These are phyloP conservation scores for Cephaloascus fragrans DNA, from an alignment of 805 yeast genomes.

Conservation along the genomic window DNA sequence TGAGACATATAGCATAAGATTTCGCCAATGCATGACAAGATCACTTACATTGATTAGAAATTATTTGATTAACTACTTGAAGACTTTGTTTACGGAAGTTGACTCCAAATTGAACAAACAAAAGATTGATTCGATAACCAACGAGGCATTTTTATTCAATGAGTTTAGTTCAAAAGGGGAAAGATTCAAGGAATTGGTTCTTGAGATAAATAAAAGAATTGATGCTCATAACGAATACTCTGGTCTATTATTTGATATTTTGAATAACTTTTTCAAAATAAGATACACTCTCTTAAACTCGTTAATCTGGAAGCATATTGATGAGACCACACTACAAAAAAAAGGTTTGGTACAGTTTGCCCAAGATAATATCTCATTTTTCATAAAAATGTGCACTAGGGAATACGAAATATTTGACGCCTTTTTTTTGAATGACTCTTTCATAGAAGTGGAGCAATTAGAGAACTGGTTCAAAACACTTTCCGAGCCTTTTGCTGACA, in stretches of 20 bases:
- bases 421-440: conserved; percentile 32
- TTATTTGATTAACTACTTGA: conserved; percentile 41
- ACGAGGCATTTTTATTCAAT: conserved; percentile 57
- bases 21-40: conserved; percentile 76
- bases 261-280: conserved; percentile 48
- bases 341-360: conserved; percentile 46
- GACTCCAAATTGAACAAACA: conserved; percentile 8
- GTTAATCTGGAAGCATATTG: conserved; percentile 21
- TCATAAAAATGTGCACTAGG: conserved; percentile 46
- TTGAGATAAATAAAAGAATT: conserved; percentile 26
- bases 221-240: conserved; percentile 40
- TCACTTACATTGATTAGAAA: conserved; percentile 68
- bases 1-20: conserved; percentile 59
- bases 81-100: conserved; percentile 15
- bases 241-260: conserved; percentile 61
- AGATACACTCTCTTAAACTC: conserved; percentile 39
- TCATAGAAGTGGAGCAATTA: conserved; percentile 18
- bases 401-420: conserved; percentile 52
- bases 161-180: conserved; percentile 44
- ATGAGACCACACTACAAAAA: conserved; percentile 11
- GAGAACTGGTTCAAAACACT: conserved; percentile 52
- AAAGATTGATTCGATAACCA: conserved; percentile 27
- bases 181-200: conserved; percentile 21
- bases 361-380: conserved; percentile 52
- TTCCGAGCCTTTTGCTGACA: conserved; percentile 72